Conservation (phyloP, 345 rosid genomes). For the Populus tremula region DNA sequence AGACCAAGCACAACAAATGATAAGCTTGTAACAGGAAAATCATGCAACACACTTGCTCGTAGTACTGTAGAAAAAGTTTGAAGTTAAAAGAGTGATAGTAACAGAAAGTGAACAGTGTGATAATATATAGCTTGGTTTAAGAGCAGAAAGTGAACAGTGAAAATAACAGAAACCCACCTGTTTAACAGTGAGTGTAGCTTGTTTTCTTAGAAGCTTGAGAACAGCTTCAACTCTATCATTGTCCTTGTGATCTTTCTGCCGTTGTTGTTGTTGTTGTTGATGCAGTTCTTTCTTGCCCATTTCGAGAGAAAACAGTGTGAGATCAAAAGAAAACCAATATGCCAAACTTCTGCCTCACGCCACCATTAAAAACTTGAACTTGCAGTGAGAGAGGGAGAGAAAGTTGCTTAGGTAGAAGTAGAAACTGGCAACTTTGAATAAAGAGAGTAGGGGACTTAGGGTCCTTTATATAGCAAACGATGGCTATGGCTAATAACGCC, state of each 20-base stretch:
- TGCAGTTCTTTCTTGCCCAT: slow-evolving; percentile 64
- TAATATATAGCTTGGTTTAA: not conserved
- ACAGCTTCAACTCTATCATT: slow-evolving; percentile 57
- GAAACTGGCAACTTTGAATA: slow-evolving; percentile 24
- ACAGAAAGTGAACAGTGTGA: not conserved
- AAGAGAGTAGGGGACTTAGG: slow-evolving; percentile 3
- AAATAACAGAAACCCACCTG: slow-evolving; percentile 45
- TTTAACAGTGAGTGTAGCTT: slow-evolving; percentile 68
- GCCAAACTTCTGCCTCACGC: slow-evolving; percentile 60
- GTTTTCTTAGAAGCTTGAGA: slow-evolving; percentile 60
- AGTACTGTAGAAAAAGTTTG: not conserved
- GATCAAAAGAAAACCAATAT: slow-evolving; percentile 28
- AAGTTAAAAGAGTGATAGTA: not conserved
- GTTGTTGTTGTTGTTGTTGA: not conserved
- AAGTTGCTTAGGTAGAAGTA: not conserved
- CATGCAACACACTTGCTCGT: not conserved
- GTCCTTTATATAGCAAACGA: slow-evolving; percentile 35
- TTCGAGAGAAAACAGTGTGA: slow-evolving; percentile 15
- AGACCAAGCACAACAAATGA: not conserved
- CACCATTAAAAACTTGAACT: slow-evolving; percentile 42
- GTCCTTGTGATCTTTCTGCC: slow-evolving; percentile 21
- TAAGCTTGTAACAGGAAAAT: not conserved
- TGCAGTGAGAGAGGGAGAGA: slow-evolving; percentile 15
- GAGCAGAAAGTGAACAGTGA: not conserved
- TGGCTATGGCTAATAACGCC: slow-evolving; percentile 45